Percentiles rank a stretch among this genome's conserved stretches.
Conservation (phyloP, 1,139 yeast species). For the Kluyveromyces sp. region DNA sequence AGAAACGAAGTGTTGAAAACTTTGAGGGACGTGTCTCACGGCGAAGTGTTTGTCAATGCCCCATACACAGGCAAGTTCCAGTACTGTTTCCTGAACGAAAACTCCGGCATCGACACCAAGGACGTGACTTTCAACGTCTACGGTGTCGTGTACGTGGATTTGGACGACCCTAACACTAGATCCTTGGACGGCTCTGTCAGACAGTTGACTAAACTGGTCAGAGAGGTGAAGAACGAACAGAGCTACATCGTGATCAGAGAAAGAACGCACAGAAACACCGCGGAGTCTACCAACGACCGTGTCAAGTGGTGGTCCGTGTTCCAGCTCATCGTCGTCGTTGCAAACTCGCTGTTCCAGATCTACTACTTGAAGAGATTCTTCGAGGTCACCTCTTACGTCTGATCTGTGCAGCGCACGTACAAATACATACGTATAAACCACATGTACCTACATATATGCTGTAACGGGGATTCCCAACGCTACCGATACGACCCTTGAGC, state of each 20-base stretch:
- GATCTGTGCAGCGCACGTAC: too few relatives aligned
- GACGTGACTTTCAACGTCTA: slow-evolving; percentile 95
- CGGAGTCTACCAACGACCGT: slow-evolving; percentile 93
- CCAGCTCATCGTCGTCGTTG: slow-evolving; percentile 79
- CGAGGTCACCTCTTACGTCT: slow-evolving; percentile 87
- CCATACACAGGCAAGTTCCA: slow-evolving; percentile 64
- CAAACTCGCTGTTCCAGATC: slow-evolving; percentile 86
- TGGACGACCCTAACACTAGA: slow-evolving; percentile 73
- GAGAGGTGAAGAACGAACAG: slow-evolving; percentile 87
- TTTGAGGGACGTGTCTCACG: slow-evolving; percentile 62
- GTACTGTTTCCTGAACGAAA: slow-evolving; percentile 90
- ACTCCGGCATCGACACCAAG: slow-evolving; percentile 61
- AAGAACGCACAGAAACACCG: slow-evolving; percentile 96
- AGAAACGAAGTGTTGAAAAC: slow-evolving; percentile 33
- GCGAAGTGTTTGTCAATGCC: slow-evolving; percentile 68
- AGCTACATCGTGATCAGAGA: slow-evolving; percentile 92
- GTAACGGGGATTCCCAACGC: too few relatives aligned
- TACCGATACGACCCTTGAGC: too few relatives aligned
- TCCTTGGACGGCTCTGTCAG: slow-evolving; percentile 81
- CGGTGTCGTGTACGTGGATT: slow-evolving; percentile 84
- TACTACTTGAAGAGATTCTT: slow-evolving; percentile 90
- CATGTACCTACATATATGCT: too few relatives aligned
- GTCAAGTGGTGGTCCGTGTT: slow-evolving; percentile 97
- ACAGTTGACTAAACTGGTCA: slow-evolving; percentile 66
- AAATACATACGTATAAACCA: not conserved